phyloP scores from a whole-genome alignment of 2,329 filamentous ascomycete species.

The Catunica adiposa region DNA sequence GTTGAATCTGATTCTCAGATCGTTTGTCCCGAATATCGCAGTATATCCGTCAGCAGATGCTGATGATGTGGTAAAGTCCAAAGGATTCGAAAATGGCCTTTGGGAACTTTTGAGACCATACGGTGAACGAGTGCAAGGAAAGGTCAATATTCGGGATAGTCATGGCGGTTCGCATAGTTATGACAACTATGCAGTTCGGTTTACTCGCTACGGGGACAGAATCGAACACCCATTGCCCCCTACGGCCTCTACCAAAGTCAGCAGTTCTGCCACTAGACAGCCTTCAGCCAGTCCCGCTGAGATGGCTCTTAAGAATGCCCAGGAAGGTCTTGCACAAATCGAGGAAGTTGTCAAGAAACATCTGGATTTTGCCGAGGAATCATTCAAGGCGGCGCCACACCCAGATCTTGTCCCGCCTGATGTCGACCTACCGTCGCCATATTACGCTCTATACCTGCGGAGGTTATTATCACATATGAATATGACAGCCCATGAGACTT shows the following conservation, averaged over 20 bases:
- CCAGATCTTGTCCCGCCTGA: slow-evolving; percentile 24
- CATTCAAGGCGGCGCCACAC: slow-evolving; percentile 23
- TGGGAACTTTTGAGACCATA: slow-evolving; percentile 80
- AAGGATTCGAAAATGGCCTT: slow-evolving; percentile 69
- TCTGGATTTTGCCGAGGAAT: slow-evolving; percentile 55
- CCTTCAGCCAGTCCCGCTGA: slow-evolving; percentile 6
- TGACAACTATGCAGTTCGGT: slow-evolving; percentile 82
- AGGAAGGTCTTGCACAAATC: slow-evolving; percentile 39
- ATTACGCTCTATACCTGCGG: slow-evolving; percentile 73
- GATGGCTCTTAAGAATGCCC: slow-evolving; percentile 12
- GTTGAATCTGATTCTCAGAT: slow-evolving; percentile 54
- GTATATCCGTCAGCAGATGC: slow-evolving; percentile 79
- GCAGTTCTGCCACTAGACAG: slow-evolving; percentile 1
- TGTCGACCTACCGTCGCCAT: slow-evolving; percentile 47
- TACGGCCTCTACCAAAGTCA: slow-evolving; percentile 16
- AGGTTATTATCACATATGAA: slow-evolving; percentile 66
- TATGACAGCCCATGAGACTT: slow-evolving; percentile 74
- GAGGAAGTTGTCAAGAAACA: slow-evolving; percentile 70
- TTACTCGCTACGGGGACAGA: slow-evolving; percentile 52
- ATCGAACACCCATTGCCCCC: slow-evolving; percentile 34
- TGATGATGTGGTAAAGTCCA: slow-evolving; percentile 60
- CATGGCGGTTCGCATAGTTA: slow-evolving; percentile 65
- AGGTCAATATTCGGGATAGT: slow-evolving; percentile 80
- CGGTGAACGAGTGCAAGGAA: slow-evolving; percentile 73
- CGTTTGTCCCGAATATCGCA: slow-evolving; percentile 78